Evolutionary conservation across 768 basidiomycete species (phyloP), one percentile per base, ranked within the genome.

Genomic region (Lactarius akahatsu): DNA sequence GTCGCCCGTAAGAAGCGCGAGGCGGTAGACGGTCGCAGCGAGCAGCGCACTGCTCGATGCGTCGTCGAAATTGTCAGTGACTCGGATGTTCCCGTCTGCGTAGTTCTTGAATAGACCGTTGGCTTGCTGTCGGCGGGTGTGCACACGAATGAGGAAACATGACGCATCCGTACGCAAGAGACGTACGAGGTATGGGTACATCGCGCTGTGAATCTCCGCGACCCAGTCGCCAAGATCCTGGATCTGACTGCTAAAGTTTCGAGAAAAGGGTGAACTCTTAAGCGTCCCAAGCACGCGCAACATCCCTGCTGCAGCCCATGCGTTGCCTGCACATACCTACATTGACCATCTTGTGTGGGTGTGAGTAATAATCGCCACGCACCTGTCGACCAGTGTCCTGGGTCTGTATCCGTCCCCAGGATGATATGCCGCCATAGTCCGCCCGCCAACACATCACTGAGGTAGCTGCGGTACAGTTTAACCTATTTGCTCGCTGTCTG

Each of bases 301-400:
- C 83, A 94, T 94, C 0, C 94, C 94, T 18, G 86, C 89, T 0
- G 92, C 91, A 0, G 90, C 94, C 94, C 94, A 96, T 3, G 80
- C 94, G 63, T 95, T 94, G 0, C 93, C 93, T 90, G 58, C 36
- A 28, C 13, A 26, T 50, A 13, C 23, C 47, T 1, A 26, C 40
- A 18, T 60, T 50, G 45, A n/a, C 23, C n/a, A 45, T 26, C n/a
- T 34, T 1, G 23, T 20, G 6, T 28, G 26, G 0, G 13, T 38
- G 38, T 4, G 61, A 26, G 57, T 11, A 11, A 23, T 9, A 16
- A 4, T 9, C 5, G 15, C 34, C 10, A 74, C 79, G 59, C 56
- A 87, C 90, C 90, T 4, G 92, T 92, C 1, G 89, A 84, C 92
- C 91, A 95, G 72, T 90, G 87, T 0, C 91, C 91, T 4, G 77